These are phyloP conservation scores for Solanum medicagineum DNA, from an alignment of 257 asterid species.

Conservation along the genomic window DNA sequence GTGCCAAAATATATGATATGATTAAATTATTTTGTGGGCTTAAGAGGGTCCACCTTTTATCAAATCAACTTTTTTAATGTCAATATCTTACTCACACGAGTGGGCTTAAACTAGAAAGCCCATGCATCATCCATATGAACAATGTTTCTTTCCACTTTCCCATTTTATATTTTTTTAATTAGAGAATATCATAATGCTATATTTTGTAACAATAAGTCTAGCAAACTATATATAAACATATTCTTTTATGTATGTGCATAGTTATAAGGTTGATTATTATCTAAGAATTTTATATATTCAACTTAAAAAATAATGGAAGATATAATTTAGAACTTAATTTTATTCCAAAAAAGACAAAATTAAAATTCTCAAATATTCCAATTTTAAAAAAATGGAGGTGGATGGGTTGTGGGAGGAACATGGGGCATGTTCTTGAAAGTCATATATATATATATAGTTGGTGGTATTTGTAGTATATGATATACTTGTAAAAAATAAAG, in stretches of 20 bases:
- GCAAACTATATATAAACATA: neutral
- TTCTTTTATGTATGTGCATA: neutral
- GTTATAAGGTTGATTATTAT: neutral
- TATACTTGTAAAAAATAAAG: neutral
- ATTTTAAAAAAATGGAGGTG: neutral
- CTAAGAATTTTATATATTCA: neutral
- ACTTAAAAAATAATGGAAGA: neutral
- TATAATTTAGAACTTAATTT: neutral
- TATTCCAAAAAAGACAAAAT: neutral
- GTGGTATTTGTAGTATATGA: neutral
- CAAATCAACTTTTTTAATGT: neutral
- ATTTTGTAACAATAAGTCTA: neutral
- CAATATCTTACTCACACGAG: neutral
- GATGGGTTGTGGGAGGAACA: constrained; percentile 17
- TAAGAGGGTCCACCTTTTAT: neutral
- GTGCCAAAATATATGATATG: neutral
- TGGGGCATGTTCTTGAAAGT: constrained; percentile 35
- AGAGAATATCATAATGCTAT: neutral
- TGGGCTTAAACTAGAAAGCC: neutral
- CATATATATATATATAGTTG: neutral
- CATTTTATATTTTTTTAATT: neutral
- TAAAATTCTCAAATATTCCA: neutral
- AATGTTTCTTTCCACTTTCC: neutral
- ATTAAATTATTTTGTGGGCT: neutral
- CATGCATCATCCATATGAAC: neutral